phyloP scores from a whole-genome alignment of 225 moss, liverwort and hornwort species.

The Pseudoscleropodium purum region DNA sequence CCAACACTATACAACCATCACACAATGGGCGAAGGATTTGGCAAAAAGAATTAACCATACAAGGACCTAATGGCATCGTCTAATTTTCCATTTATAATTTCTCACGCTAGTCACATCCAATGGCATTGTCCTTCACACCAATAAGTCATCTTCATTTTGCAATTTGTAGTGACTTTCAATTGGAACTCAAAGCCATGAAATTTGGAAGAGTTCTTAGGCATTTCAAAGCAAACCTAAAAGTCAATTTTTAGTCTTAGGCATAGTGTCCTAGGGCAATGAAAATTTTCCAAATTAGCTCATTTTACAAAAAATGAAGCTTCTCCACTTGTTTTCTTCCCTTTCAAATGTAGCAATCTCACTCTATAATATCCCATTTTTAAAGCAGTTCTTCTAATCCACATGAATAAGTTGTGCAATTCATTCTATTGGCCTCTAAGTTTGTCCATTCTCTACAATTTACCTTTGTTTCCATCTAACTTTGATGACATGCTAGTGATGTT shows the following conservation, averaged over 20 bases:
- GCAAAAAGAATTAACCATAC: background rate
- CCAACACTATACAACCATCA: fast-evolving
- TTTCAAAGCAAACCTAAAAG: fast-evolving
- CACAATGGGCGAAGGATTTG: background rate
- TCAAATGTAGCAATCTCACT: no score
- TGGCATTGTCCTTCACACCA: background rate
- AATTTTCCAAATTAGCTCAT: no score
- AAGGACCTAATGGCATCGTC: fast-evolving
- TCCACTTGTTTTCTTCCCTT: fast-evolving
- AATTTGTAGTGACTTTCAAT: background rate
- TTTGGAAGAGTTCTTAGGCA: background rate
- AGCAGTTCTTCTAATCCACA: no score
- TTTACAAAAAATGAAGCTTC: no score
- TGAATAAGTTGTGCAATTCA: no score
- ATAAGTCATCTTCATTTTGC: fast-evolving
- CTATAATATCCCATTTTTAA: no score
- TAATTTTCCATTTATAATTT: fast-evolving
- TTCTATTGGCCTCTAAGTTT: no score
- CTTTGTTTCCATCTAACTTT: no score
- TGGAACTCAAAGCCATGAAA: background rate
- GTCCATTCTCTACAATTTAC: no score
- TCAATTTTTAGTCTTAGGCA: no score
- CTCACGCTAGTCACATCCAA: fast-evolving
- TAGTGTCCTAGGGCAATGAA: fast-evolving
- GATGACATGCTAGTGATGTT: no score